Evolutionary conservation across 108 stramenopile species (phyloP), one percentile per base, ranked within the genome.

Genomic region (Skeletonema tropicum): DNA sequence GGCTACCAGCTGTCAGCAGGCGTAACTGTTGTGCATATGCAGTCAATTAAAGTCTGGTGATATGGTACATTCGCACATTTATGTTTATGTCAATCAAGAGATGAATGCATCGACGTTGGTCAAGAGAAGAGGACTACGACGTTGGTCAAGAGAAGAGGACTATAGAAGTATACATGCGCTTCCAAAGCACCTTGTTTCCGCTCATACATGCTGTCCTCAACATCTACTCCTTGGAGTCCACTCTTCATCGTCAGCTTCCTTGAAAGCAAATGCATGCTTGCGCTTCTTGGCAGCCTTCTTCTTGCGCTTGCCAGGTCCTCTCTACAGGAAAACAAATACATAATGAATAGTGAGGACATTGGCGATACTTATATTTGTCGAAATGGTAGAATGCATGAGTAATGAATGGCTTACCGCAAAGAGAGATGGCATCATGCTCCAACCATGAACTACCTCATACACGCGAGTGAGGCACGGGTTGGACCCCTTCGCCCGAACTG

Each of bases 271-370:
- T 39, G 38, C 38, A 11, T 39, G 38, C 11, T 39, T 39, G 38
- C 38, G 38, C 38, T 39, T 45, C 42, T 45, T 45, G 15, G 42
- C 42, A 45, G 42, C 42, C 59, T 60, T 60, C 59, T 60, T 60
- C 19, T 60, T 60, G 59, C 29, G 59, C 59, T 60, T 60, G 14
- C 59, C 23, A 14, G 59, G 59, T 14, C 59, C 59, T 32, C 59
- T 60, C 59, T 45, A 6, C 38, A 13, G 11, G 23, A 3, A 15
- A 25, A 60, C 9, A 3, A 23, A 32, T 29, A 29, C 26, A 15
- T 4, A 14, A 60, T 25, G n/a, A 33, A 38, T 10, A 12, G 10
- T 11, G 10, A 26, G 6, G 57, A 26, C 15, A 29, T 26, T 17
- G 26, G 26, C 26, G 26, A 29, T 29, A 29, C 2, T n/a, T n/a